phyloP scores from a whole-genome alignment of 179 eudicot genomes.

The Patellifolia procumbens region DNA sequence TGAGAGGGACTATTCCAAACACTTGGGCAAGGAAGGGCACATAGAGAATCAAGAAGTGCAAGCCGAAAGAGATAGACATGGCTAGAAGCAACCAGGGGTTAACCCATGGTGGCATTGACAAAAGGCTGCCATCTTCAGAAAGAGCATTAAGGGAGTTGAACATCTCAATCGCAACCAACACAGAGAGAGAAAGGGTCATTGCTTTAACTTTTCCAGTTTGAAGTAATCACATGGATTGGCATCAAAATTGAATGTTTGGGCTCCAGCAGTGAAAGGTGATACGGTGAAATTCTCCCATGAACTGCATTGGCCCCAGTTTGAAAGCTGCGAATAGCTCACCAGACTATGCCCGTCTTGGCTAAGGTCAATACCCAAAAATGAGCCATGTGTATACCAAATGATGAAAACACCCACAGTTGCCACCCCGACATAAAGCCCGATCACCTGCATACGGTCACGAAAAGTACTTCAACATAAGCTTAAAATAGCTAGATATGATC shows the following conservation, averaged over 20 bases:
- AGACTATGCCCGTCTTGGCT: conserved; percentile 85
- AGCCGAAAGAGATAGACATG: conserved; percentile 83
- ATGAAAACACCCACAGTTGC: conserved; percentile 92
- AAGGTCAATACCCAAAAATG: conserved; percentile 85
- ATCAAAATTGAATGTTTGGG: conserved; percentile 51
- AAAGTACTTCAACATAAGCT: neutral
- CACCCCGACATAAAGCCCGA: conserved; percentile 82
- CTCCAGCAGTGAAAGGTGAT: conserved; percentile 74
- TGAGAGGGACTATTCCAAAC: conserved; percentile 80
- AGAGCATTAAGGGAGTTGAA: conserved; percentile 91
- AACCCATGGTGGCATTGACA: conserved; percentile 97
- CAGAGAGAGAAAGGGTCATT: conserved; percentile 95
- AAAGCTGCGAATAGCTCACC: conserved; percentile 76
- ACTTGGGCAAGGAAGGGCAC: conserved; percentile 82
- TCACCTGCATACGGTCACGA: conserved; percentile 52
- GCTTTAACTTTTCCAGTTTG: conserved; percentile 81
- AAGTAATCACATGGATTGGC: conserved; percentile 84
- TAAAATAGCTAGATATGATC: neutral
- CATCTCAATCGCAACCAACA: conserved; percentile 97
- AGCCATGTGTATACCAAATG: conserved; percentile 78
- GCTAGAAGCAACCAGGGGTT: conserved; percentile 89
- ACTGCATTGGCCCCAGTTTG: conserved; percentile 84
- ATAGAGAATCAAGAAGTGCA: conserved; percentile 77
- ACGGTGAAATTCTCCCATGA: conserved; percentile 70
- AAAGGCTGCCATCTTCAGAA: conserved; percentile 83